Conservation (phyloP, 75 land plant genomes). For the Sequoia sempervirens region DNA sequence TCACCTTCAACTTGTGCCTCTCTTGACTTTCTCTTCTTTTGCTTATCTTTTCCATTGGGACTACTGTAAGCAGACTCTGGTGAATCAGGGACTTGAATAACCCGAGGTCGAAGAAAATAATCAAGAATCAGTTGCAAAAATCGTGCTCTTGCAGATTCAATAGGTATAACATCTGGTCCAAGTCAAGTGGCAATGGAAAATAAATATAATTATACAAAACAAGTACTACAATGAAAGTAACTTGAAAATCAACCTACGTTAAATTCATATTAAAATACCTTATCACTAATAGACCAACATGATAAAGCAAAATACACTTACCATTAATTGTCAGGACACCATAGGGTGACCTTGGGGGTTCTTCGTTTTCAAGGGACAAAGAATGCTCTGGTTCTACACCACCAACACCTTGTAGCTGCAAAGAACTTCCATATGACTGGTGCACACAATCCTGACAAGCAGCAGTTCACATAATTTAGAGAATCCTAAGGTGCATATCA, state of each 20-base stretch:
- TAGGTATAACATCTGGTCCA: conserved; percentile 77
- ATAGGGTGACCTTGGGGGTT: conserved; percentile 52
- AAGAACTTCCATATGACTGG: conserved; percentile 59
- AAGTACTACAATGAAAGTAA: neutral
- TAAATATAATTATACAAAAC: neutral
- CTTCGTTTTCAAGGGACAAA: conserved; percentile 54
- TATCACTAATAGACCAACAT: neutral
- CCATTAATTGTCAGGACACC: conserved; percentile 60
- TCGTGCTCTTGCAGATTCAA: conserved; percentile 87
- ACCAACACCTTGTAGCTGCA: conserved; percentile 59
- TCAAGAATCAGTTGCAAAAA: conserved; percentile 86
- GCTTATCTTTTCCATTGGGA: conserved; percentile 66
- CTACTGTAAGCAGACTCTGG: conserved; percentile 45
- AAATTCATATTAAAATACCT: neutral
- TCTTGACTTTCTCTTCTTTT: conserved; percentile 68
- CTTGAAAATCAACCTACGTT: neutral
- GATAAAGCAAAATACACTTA: conserved; percentile 8
- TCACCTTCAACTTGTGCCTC: conserved; percentile 92
- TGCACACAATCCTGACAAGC: conserved; percentile 66
- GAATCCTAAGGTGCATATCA: neutral
- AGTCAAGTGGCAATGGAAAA: neutral
- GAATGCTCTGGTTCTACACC: conserved; percentile 60
- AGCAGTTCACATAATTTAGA: conserved; percentile 1
- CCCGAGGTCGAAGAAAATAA: conserved; percentile 63
- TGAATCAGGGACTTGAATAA: conserved; percentile 56